These are phyloP conservation scores for Hypoxylon sp. DNA, from an alignment of 2,329 filamentous ascomycete species.

Conservation along the genomic window DNA sequence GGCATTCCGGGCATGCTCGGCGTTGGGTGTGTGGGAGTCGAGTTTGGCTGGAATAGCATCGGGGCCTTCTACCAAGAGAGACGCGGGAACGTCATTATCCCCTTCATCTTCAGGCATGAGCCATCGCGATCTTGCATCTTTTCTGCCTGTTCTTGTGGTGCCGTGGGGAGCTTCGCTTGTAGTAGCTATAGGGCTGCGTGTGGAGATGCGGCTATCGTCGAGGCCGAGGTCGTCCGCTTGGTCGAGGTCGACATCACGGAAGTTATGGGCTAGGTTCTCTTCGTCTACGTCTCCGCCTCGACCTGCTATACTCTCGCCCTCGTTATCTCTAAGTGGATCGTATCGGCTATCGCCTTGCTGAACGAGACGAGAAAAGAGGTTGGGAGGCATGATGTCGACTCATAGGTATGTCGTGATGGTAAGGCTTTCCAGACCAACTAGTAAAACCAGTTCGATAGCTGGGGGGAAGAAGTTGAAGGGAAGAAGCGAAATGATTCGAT, in stretches of 20 bases:
- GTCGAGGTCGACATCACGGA: constrained; percentile 63
- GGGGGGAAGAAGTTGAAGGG: not conserved
- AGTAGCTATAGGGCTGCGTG: constrained; percentile 51
- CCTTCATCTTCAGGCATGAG: constrained; percentile 48
- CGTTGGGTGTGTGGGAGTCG: constrained; percentile 42
- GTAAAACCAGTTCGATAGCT: not conserved
- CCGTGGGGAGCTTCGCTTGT: constrained; percentile 35
- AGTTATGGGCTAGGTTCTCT: constrained; percentile 64
- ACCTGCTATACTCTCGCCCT: constrained; percentile 56
- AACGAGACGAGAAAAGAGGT: constrained; percentile 60
- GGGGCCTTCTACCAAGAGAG: constrained; percentile 68
- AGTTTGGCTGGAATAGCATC: constrained; percentile 41
- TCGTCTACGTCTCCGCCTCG: constrained; percentile 65
- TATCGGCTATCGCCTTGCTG: constrained; percentile 56
- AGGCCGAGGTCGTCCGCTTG: constrained; percentile 56
- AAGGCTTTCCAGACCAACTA: not conserved
- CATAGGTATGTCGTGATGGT: constrained; percentile 21
- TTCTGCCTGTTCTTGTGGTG: constrained; percentile 24
- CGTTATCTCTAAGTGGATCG: constrained; percentile 61
- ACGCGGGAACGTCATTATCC: constrained; percentile 73
- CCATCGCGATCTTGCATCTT: constrained; percentile 46
- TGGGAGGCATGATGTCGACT: constrained; percentile 57
- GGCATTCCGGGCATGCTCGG: constrained; percentile 44
- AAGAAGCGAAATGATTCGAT: not conserved
- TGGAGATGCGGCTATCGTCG: constrained; percentile 60